These are phyloP conservation scores for Pseudozyma thailandica DNA, from an alignment of 1,284 basidiomycete genomes.

Conservation along the genomic window DNA sequence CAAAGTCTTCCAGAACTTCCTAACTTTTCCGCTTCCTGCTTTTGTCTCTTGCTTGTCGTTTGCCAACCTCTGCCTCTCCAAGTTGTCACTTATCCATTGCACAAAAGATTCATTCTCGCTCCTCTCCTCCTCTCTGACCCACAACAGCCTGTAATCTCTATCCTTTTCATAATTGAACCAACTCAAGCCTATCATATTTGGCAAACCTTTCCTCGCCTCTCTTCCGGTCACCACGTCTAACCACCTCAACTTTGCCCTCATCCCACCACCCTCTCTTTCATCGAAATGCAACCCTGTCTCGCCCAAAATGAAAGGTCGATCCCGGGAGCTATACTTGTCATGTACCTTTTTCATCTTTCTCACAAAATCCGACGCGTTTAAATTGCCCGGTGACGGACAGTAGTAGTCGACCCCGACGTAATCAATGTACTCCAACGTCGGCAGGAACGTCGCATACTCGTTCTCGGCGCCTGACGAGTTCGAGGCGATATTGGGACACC, in stretches of 20 bases:
- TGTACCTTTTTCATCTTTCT: constrained; percentile 30
- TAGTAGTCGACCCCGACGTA: constrained; percentile 47
- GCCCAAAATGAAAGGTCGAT: constrained; percentile 24
- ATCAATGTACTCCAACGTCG: constrained; percentile 16
- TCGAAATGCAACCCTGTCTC: constrained; percentile 43
- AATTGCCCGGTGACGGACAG: constrained; percentile 20
- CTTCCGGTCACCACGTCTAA: constrained; percentile 15
- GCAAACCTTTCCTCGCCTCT: constrained; percentile 9
- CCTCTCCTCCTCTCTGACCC: background rate
- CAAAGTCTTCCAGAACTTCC: constrained; percentile 30
- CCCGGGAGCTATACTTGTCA: constrained; percentile 12
- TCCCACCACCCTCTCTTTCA: background rate
- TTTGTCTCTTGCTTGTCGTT: too few relatives aligned
- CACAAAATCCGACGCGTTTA: constrained; percentile 20
- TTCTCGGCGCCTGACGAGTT: constrained; percentile 9
- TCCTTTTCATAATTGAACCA: constrained; percentile 53
- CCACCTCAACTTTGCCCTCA: constrained; percentile 25
- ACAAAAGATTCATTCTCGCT: constrained; percentile 8
- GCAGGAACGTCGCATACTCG: constrained; percentile 30
- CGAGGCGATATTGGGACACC: constrained; percentile 45
- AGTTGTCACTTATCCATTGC: background rate
- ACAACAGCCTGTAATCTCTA: constrained; percentile 28
- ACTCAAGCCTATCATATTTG: constrained; percentile 13
- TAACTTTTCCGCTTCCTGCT: constrained; percentile 11
- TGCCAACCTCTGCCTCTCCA: background rate